These are phyloP conservation scores for Rhynchosporium agropyri DNA, from an alignment of 2,329 filamentous ascomycete genomes.

Conservation along the genomic window DNA sequence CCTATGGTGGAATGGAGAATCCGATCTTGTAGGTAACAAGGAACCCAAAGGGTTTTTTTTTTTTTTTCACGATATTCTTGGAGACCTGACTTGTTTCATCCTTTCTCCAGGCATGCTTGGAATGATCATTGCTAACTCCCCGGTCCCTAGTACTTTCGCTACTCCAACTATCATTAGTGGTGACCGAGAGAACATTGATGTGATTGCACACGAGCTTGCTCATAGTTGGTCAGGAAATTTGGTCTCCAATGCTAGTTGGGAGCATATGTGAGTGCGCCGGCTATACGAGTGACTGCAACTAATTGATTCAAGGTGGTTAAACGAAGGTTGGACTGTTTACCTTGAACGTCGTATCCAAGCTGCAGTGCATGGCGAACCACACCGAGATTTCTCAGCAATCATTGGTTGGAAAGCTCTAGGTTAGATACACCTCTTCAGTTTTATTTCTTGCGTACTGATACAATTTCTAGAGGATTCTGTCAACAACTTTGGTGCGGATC, in stretches of 20 bases:
- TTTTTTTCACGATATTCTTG: no score
- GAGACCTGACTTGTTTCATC: no score
- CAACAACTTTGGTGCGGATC: slow-evolving; percentile 75
- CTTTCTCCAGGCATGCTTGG: no score
- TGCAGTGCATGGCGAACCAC: slow-evolving; percentile 76
- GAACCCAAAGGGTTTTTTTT: no score
- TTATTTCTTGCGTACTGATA: slow-evolving; percentile 16
- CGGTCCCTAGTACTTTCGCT: slow-evolving; percentile 67
- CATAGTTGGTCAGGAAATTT: slow-evolving; percentile 89
- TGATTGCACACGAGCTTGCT: slow-evolving; percentile 84
- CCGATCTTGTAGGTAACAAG: slow-evolving; percentile 62
- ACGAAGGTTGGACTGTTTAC: slow-evolving; percentile 91
- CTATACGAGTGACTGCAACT: background rate
- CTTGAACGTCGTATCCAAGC: slow-evolving; percentile 84
- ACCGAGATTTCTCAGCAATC: slow-evolving; percentile 92
- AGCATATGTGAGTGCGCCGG: slow-evolving; percentile 65
- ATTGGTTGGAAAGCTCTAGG: slow-evolving; percentile 82
- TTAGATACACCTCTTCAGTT: slow-evolving; percentile 32
- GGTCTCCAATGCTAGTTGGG: slow-evolving; percentile 78
- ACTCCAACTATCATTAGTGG: slow-evolving; percentile 94
- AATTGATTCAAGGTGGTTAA: slow-evolving; percentile 57
- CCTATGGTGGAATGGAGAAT: slow-evolving; percentile 90
- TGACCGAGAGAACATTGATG: slow-evolving; percentile 88
- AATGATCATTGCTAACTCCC: no score
- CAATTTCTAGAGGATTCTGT: slow-evolving; percentile 68